A percentile compares a stretch with the other conserved stretches of the same genome.
Conservation (phyloP, 1,139 yeast genomes). For the Zygosaccharomyces sapae region DNA sequence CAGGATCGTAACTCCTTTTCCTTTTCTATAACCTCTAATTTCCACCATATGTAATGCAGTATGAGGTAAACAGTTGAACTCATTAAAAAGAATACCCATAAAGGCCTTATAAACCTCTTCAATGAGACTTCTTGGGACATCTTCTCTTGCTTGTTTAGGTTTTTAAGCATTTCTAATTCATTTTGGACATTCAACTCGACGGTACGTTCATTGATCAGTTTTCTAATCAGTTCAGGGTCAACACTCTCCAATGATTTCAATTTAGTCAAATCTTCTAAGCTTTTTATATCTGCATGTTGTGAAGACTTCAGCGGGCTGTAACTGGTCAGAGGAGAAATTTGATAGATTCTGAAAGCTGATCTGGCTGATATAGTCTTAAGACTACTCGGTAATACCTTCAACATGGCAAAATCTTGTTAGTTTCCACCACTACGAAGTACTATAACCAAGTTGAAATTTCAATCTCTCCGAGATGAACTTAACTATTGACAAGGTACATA, state of each 20-base stretch:
- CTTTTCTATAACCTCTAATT: slow-evolving; percentile 32
- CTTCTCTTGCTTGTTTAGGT: slow-evolving; percentile 24
- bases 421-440: not conserved
- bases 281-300: slow-evolving; percentile 14
- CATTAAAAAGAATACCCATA: slow-evolving; percentile 33
- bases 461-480: slow-evolving; percentile 7
- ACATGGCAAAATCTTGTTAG: not conserved
- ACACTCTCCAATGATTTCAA: slow-evolving; percentile 32
- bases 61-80: slow-evolving; percentile 33
- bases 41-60: slow-evolving; percentile 37
- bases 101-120: slow-evolving; percentile 27
- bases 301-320: slow-evolving; percentile 1
- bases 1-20: slow-evolving; percentile 25
- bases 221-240: slow-evolving; percentile 32
- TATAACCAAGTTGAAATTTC: not conserved
- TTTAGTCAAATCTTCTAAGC: slow-evolving; percentile 33
- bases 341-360: not conserved
- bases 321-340: not conserved
- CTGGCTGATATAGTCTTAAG: not conserved
- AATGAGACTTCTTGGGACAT: slow-evolving; percentile 21
- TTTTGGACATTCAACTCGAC: slow-evolving; percentile 29
- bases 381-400: not conserved
- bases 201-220: slow-evolving; percentile 31
- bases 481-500: slow-evolving; percentile 12
- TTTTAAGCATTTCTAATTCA: slow-evolving; percentile 31